Evolutionary conservation across 345 rosid genomes (phyloP), one percentile per base, ranked within the genome.

Genomic region (Camelina neglecta): DNA sequence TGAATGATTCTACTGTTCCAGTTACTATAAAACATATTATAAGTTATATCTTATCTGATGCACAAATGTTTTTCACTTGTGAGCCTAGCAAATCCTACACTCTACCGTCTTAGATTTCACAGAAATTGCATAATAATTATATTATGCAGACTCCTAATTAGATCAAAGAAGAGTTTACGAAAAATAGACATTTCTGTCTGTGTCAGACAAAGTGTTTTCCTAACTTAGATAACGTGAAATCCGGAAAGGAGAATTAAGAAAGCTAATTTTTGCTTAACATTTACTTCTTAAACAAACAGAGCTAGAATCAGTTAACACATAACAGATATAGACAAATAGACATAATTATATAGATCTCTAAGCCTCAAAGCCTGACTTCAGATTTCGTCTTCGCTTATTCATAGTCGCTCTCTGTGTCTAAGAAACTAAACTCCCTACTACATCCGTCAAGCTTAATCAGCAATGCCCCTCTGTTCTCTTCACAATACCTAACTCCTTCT

Each of bases 401-500:
- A 4, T 60, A 42, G 75, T 94, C 95, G 20, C 88, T 82, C 23
- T 81, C 86, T 8, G 86, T 71, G 54, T 86, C 92, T 77, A 85
- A 79, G 84, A 94, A 94, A 85, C 81, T 82, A 67, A 82, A 92
- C 75, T 92, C 88, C 73, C 83, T 85, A 74, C 57, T 63, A 73
- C 75, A 42, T 23, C 88, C 90, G 4, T 79, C 89, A 68, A 88
- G 71, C 83, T 86, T 88, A 71, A 94, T 77, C 48, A 94, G 79
- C 63, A 94, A 39, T n/a, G 90, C 84, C 54, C 97, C 98, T 45
- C 53, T 84, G 81, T 94, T 94, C 84, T 94, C 97, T 83, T 92
- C 95, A 8, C 68, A 82, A 83, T 86, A 90, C 31, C 66, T 59
- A 31, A 94, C 74, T 39, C 86, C 83, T 84, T 90, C 98, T 63